Evolutionary conservation across 78 protist species (phyloP), one percentile per base, ranked within the genome.

Genomic region (Chrysochromulina parva): DNA sequence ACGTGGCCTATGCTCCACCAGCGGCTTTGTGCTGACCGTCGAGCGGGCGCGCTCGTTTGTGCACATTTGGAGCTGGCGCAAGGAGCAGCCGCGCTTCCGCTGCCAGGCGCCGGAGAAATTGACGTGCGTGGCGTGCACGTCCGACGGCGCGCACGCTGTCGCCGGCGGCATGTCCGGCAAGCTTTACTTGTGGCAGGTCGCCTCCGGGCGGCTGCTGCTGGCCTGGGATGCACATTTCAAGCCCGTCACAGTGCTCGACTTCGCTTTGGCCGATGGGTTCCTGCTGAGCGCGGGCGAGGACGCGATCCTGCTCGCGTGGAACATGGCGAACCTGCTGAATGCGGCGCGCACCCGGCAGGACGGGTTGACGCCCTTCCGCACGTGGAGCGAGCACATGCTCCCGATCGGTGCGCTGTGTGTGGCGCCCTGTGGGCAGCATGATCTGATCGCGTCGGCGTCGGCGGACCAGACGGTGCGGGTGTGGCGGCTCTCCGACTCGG

Each of bases 71-170:
- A 16, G 16, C 26, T 47, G 59, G 85, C 28, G 16, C 28, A 5
- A n/a, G 53, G 85, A 76, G 58, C 59, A 47, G 55, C 85, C 85
- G 26, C 17, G 1, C 48, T 76, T 22, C 85, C 85, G 85, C 85
- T 76, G 85, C 85, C 85, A 76, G 85, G 59, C 59, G 58, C 85
- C 85, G 16, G 85, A 76, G 38, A 7, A 22, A 58, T 58, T 76
- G 59, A 1, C 26, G 28, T 48, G 26, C 20, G 13, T 76, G 38
- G 3, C 47, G 48, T 16, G 60, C 85, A 76, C 59, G n/a, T 16
- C 26, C 16, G 85, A 76, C 38, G 85, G 85, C 3, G 85, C 58
- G 59, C 28, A 76, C 85, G 48, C 59, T n/a, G 7, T 52, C 59
- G 85, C 53, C 3, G 85, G 85, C 57, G 58, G 22, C 0, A 38